phyloP scores from a whole-genome alignment of 202 grass and related monocot genomes.

The Alloteropsis angusta region DNA sequence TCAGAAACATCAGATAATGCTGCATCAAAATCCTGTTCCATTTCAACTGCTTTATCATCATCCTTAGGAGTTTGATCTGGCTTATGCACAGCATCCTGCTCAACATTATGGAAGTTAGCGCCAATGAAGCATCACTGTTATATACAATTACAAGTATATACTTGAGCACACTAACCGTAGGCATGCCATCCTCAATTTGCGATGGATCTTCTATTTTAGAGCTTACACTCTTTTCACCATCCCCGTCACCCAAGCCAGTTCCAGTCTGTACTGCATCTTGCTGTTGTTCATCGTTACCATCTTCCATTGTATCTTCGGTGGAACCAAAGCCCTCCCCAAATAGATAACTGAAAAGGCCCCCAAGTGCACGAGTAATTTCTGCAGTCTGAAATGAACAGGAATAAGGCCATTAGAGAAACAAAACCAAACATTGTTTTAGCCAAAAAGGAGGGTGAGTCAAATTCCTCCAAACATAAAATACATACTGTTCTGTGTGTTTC shows the following conservation, averaged over 20 bases:
- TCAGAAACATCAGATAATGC: slow-evolving; percentile 63
- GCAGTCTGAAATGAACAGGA: slow-evolving; percentile 49
- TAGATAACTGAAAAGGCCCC: slow-evolving; percentile 61
- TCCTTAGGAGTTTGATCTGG: slow-evolving; percentile 52
- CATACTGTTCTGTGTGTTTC: slow-evolving; percentile 65
- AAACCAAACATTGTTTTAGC: not conserved
- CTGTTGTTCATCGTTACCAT: slow-evolving; percentile 34
- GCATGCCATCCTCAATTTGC: slow-evolving; percentile 43
- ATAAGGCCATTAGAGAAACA: not conserved
- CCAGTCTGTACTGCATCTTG: slow-evolving; percentile 55
- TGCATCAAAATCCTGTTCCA: slow-evolving; percentile 64
- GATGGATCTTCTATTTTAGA: slow-evolving; percentile 75
- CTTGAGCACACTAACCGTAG: slow-evolving; percentile 37
- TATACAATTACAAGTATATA: slow-evolving; percentile 4
- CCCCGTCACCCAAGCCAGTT: slow-evolving; percentile 93
- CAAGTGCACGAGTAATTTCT: slow-evolving; percentile 77
- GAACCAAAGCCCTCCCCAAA: slow-evolving; percentile 83
- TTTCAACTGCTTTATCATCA: slow-evolving; percentile 70
- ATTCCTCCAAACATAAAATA: not conserved
- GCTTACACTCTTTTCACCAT: slow-evolving; percentile 69
- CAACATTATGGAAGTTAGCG: slow-evolving; percentile 16
- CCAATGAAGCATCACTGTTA: slow-evolving; percentile 7
- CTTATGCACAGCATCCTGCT: slow-evolving; percentile 48
- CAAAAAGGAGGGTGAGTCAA: not conserved
- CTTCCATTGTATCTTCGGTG: slow-evolving; percentile 55